phyloP scores from a whole-genome alignment of 2,329 filamentous ascomycete genomes.

The Akanthomyces uredinophilus region DNA sequence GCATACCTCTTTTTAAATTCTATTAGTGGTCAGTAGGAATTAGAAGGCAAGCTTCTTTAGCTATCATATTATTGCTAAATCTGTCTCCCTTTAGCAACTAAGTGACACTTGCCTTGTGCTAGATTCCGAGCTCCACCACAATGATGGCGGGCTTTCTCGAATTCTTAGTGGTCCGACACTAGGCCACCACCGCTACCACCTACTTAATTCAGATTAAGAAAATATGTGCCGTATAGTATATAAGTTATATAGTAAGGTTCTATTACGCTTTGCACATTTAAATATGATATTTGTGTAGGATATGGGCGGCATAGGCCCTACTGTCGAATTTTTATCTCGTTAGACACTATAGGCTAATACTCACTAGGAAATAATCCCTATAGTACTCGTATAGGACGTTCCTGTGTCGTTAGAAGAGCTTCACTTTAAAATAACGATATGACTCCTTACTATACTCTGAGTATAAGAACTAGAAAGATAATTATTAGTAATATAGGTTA shows the following conservation, averaged over 20 bases:
- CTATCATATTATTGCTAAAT: not conserved
- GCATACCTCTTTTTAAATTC: not conserved
- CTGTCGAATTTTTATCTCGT: not conserved
- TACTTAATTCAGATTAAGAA: not conserved
- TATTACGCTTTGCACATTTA: not conserved
- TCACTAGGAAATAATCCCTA: too few relatives aligned
- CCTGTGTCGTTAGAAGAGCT: not conserved
- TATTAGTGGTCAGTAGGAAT: not conserved
- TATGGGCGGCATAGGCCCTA: not conserved
- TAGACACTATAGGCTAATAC: not conserved
- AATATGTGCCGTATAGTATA: not conserved
- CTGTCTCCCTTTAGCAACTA: not conserved
- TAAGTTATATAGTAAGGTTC: not conserved
- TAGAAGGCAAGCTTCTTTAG: not conserved
- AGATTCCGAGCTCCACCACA: not conserved
- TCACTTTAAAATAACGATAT: not conserved
- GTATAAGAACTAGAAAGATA: not conserved
- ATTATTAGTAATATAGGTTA: not conserved
- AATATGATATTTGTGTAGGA: not conserved
- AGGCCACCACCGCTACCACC: not conserved
- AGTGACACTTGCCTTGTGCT: not conserved
- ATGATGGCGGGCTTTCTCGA: not conserved
- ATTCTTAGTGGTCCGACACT: not conserved
- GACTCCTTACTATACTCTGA: not conserved
- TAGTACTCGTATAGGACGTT: not conserved